These are phyloP conservation scores for Naganishia antarctica DNA, from an alignment of 768 basidiomycete species.

Conservation along the genomic window DNA sequence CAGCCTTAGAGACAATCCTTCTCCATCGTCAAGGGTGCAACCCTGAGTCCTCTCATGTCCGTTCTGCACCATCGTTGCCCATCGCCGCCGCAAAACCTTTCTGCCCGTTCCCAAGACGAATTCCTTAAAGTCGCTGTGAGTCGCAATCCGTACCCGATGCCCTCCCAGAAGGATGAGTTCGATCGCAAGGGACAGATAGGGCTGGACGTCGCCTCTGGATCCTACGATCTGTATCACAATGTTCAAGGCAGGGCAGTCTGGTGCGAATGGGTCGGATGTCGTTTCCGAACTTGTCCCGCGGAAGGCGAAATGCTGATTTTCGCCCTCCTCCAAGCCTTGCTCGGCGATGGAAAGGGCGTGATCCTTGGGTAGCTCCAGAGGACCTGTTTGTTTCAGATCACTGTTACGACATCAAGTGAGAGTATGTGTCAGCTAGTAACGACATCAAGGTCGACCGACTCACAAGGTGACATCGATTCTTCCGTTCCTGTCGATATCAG, in stretches of 20 bases:
- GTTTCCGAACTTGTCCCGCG: background rate
- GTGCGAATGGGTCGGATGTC: constrained; percentile 27
- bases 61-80: background rate
- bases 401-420: constrained; percentile 1
- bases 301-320: no score
- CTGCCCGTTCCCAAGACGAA: constrained; percentile 55
- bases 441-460: no score
- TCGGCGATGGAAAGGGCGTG: constrained; percentile 55
- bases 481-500: constrained; percentile 39
- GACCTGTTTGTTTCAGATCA: constrained; percentile 52
- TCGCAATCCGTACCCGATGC: constrained; percentile 61
- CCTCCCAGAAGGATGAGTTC: constrained; percentile 54
- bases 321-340: constrained; percentile 49
- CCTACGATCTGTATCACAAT: constrained; percentile 68
- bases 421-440: background rate
- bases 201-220: constrained; percentile 65
- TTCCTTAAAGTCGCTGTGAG: constrained; percentile 59
- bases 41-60: background rate
- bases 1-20: constrained; percentile 36
- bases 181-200: constrained; percentile 60
- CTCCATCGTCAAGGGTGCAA: constrained; percentile 8
- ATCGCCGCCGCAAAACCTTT: constrained; percentile 6
- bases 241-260: constrained; percentile 53
- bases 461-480: constrained; percentile 47
- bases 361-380: constrained; percentile 57